Evolutionary conservation across 2,329 filamentous ascomycete species (phyloP), one percentile per base, ranked within the genome.

Genomic region (Onygenales sp.): DNA sequence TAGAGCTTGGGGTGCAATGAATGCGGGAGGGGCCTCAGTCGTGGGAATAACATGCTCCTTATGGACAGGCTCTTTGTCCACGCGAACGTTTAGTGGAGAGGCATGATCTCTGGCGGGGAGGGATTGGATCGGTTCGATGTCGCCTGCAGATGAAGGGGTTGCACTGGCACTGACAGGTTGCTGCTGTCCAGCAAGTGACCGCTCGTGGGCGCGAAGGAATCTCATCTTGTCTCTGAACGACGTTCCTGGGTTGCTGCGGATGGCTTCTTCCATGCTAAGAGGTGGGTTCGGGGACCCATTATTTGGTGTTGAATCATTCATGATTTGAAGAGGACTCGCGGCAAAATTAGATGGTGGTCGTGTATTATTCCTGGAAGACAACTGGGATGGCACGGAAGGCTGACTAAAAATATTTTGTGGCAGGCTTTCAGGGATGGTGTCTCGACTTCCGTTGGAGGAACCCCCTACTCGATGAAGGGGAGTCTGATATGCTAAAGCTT

Each of bases 111-210:
- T 64, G 2, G 64, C 51, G 34, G 65, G 52, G 9, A 59, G 53
- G 31, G 65, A 60, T 2, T 56, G 58, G 7, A 61, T 60, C 44
- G 70, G 60, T 37, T 72, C 67, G 36, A 73, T 69, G 61, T 72
- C 70, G 6, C 65, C 69, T 3, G 65, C 62, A 33, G 69, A 72
- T n/a, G 70, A 72, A n/a, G 70, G 69, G 5, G 70, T 72, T n/a
- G 56, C 63, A 31, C 67, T 68, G n/a, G 58, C 53, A 45, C 61
- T 62, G n/a, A 54, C 54, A 42, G 52, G 57, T 49, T 61, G 61
- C 21, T 58, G 51, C 27, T 60, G 47, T 7, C 54, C 56, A n/a
- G 51, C 49, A 48, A 57, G 62, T 31, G 63, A 62, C n/a, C 57
- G 58, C 34, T 67, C 54, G 37, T 62, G 59, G 17, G 62, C 65